Percentiles rank a stretch among this genome's conserved stretches.
phyloP scores from a whole-genome alignment of 352 stramenopile species.

The Phytophthora multivora region DNA sequence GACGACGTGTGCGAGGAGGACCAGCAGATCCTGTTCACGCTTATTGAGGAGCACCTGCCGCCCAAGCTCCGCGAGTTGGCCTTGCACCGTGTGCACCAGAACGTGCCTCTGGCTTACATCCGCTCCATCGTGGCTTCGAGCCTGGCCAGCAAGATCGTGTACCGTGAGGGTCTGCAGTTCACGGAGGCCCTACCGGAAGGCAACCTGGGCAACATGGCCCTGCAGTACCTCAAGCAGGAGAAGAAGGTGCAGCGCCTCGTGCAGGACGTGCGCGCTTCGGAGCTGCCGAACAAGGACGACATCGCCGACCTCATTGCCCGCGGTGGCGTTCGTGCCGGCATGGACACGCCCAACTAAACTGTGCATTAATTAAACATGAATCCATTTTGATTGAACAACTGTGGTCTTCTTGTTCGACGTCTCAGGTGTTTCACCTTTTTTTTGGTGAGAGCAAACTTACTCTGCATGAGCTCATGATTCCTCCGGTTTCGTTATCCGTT shows the following conservation, averaged over 20 bases:
- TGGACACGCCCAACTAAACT: slow-evolving; percentile 29
- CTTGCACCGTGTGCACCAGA: slow-evolving; percentile 92
- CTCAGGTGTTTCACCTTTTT: not conserved
- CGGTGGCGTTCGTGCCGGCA: slow-evolving; percentile 76
- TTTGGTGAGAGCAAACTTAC: slow-evolving; percentile 17
- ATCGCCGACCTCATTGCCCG: slow-evolving; percentile 79
- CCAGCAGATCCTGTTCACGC: slow-evolving; percentile 77
- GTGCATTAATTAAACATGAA: slow-evolving; percentile 18
- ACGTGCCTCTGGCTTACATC: slow-evolving; percentile 96
- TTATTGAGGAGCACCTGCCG: slow-evolving; percentile 93
- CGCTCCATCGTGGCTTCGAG: slow-evolving; percentile 96
- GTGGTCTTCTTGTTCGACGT: not conserved
- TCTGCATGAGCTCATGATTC: slow-evolving; percentile 5
- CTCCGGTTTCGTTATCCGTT: slow-evolving; percentile 18
- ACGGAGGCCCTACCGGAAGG: slow-evolving; percentile 91
- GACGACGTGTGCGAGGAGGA: slow-evolving; percentile 89
- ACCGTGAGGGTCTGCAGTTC: slow-evolving; percentile 97
- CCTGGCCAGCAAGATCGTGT: slow-evolving; percentile 97
- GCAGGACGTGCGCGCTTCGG: slow-evolving; percentile 61
- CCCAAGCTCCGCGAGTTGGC: slow-evolving; percentile 93
- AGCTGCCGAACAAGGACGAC: slow-evolving; percentile 59
- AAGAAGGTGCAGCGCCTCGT: slow-evolving; percentile 92
- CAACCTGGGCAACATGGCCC: slow-evolving; percentile 90
- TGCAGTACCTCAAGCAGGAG: slow-evolving; percentile 96
- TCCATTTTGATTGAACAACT: slow-evolving; percentile 5